Evolutionary conservation across 495 filamentous ascomycete species (phyloP).

Genomic region (Tetracladium marchalianum): DNA sequence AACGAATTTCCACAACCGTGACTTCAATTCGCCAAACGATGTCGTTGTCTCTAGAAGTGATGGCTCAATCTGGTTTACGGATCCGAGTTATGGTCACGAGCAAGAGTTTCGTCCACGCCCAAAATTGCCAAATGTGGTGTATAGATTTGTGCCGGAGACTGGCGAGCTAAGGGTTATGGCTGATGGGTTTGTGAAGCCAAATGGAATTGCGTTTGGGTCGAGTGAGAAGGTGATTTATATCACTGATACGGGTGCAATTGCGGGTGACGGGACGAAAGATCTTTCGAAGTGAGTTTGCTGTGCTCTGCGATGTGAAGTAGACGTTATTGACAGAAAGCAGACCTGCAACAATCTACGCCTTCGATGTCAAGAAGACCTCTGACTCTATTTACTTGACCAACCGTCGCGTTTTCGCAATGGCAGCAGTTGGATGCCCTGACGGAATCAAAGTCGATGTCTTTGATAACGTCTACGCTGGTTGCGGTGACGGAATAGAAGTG

Average conservation of each 20-base stretch:
- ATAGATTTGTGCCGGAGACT: conserved; percentile 37
- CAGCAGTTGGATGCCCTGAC: conserved; percentile 44
- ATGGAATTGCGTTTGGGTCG: conserved; percentile 49
- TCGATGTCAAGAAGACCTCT: conserved; percentile 9
- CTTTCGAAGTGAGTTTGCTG: conserved; percentile 6
- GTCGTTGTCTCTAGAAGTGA: conserved; percentile 36
- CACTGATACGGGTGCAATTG: conserved; percentile 37
- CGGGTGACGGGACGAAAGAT: conserved; percentile 18
- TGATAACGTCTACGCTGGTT: conserved; percentile 51
- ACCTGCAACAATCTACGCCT: conserved; percentile 28
- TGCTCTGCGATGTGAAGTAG: neutral
- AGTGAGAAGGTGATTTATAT: conserved; percentile 42
- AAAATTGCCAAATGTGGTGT: conserved; percentile 44
- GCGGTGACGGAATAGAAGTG: conserved; percentile 53
- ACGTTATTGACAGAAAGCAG: conserved; percentile 1
- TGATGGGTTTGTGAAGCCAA: conserved; percentile 44
- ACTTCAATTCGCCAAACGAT: conserved; percentile 55
- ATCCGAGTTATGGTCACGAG: conserved; percentile 49
- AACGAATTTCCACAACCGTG: conserved; percentile 44
- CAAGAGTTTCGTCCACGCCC: conserved; percentile 46
- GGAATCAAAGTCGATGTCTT: conserved; percentile 49
- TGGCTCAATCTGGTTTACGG: conserved; percentile 53
- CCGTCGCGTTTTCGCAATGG: conserved; percentile 46
- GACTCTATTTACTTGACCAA: conserved; percentile 32
- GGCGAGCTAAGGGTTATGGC: conserved; percentile 41